Base-by-base conservation (phyloP, 2,329 filamentous ascomycete species). In the Pseudocercospora eumusae region DNA sequence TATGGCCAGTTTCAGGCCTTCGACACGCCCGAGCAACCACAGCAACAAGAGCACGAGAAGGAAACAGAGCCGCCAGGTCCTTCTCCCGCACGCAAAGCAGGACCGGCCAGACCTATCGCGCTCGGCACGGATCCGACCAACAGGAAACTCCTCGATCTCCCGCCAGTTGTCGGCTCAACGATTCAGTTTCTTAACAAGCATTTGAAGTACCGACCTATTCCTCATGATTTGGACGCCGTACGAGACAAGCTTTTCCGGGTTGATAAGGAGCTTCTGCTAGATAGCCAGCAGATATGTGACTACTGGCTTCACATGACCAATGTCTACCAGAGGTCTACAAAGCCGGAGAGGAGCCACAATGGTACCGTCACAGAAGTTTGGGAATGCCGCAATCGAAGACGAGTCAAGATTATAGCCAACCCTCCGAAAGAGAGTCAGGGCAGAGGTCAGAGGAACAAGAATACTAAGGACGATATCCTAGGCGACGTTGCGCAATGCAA, bases 271-370 rank as follows among this genome's bases (percentile, higher is more conserved):
- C 36, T 69, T 1, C 60, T 69, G 3, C 53, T 70, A 8, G 59
- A 65, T 47, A 69, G 66, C 56, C 69, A 71, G 57, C 65, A 69
- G 28, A 69, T 69, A 27, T 63, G 67, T 1, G 66, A 70, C 57
- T 69, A 69, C 50, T 67, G 67, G 62, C 63, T 64, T 20, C 69
- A 71, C 36, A 65, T 71, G 63, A 66, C 63, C 44, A 69, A 71
- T 52, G 40, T 70, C 11, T 70, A 60, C 60, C 42, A 58, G 20
- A 57, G 66, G 15, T 62, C 61, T 13, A 63, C 63, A 9, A 58
- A 56, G 13, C 58, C 64, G 5, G 31, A 20, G 15, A 18, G 40
- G 13, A 53, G 56, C 27, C 55, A 53, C n/a, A 68, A 66, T 33
- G 68, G 65, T 23, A 49, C 64, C 10, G 64, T 65, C 4, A 49